A percentile compares a stretch with the other conserved stretches of the same genome.
Evolutionary conservation across 768 basidiomycete species (phyloP).

Genomic region (Boletus bicolor): DNA sequence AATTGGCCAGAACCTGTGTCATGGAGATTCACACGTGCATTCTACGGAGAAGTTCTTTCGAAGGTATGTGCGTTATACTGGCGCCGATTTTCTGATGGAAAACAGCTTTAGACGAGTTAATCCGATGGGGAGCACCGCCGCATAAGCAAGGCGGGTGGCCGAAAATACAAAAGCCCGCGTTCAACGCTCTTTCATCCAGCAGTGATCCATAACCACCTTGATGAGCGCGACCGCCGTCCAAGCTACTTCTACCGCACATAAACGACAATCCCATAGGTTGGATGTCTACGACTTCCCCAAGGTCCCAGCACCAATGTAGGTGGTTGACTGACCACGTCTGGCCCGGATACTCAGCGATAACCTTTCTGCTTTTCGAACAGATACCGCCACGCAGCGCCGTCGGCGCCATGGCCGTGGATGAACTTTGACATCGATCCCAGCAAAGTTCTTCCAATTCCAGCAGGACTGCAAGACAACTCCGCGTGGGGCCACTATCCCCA

Average conservation of each 20-base stretch:
- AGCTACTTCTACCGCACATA: not conserved
- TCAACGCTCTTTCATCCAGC: not conserved
- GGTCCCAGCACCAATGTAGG: conserved; percentile 25
- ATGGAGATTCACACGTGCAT: conserved; percentile 4
- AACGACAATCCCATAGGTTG: not conserved
- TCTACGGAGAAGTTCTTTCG: conserved; percentile 14
- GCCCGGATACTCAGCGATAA: not conserved
- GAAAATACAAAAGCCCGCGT: not conserved
- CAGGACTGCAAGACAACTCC: not conserved
- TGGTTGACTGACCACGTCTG: not conserved
- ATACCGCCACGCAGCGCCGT: conserved; percentile 36
- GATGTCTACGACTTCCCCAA: conserved; percentile 1
- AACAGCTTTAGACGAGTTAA: not conserved
- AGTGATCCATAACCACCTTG: not conserved
- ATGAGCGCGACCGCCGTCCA: conserved; percentile 7
- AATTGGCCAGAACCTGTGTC: not conserved
- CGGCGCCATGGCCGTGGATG: conserved; percentile 42
- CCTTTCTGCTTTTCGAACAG: conserved; percentile 3
- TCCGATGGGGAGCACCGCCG: not conserved
- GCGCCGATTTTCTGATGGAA: conserved; percentile 18
- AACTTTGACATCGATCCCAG: conserved; percentile 22
- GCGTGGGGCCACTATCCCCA: conserved; percentile 47
- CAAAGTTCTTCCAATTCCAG: not conserved
- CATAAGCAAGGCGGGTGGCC: not conserved
- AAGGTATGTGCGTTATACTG: conserved; percentile 2